These are phyloP conservation scores for Fomitiporia mediterranea DNA, from an alignment of 1,284 basidiomycete species.

Conservation along the genomic window DNA sequence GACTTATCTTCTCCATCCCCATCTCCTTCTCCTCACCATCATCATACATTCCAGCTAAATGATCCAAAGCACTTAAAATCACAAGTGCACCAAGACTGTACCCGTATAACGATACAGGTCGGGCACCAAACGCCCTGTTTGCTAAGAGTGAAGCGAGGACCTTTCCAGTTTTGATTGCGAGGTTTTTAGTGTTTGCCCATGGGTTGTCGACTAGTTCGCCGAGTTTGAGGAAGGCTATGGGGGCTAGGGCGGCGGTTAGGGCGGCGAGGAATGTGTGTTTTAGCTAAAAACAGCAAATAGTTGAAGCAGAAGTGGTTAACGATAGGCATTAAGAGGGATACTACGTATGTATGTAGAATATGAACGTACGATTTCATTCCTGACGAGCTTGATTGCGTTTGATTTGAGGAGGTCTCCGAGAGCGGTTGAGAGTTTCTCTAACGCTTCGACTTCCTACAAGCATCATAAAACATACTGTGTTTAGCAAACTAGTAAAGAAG, in stretches of 20 bases:
- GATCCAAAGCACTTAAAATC: conserved; percentile 45
- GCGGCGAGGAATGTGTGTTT: conserved; percentile 48
- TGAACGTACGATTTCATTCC: conserved; percentile 34
- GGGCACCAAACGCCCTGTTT: conserved; percentile 49
- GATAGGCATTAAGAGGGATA: neutral
- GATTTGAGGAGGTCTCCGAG: conserved; percentile 42
- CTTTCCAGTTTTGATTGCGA: conserved; percentile 50
- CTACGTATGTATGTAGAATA: no score
- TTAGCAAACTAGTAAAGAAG: no score
- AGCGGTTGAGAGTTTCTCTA: conserved; percentile 46
- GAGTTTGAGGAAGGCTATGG: conserved; percentile 48
- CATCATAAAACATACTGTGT: no score
- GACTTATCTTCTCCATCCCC: conserved; percentile 38
- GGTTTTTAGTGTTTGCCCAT: conserved; percentile 51
- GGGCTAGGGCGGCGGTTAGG: conserved; percentile 46
- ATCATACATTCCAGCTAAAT: no score
- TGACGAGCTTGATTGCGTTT: conserved; percentile 47
- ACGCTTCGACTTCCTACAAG: conserved; percentile 49
- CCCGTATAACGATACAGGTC: conserved; percentile 52
- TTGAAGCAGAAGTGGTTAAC: neutral
- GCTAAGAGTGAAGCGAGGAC: conserved; percentile 51
- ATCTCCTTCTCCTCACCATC: no score
- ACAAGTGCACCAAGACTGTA: conserved; percentile 54
- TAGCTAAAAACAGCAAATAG: conserved; percentile 26
- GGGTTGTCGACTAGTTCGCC: conserved; percentile 57